Evolutionary conservation across 2,329 filamentous ascomycete genomes (phyloP).

Genomic region (Ascochyta clinopodiicola): DNA sequence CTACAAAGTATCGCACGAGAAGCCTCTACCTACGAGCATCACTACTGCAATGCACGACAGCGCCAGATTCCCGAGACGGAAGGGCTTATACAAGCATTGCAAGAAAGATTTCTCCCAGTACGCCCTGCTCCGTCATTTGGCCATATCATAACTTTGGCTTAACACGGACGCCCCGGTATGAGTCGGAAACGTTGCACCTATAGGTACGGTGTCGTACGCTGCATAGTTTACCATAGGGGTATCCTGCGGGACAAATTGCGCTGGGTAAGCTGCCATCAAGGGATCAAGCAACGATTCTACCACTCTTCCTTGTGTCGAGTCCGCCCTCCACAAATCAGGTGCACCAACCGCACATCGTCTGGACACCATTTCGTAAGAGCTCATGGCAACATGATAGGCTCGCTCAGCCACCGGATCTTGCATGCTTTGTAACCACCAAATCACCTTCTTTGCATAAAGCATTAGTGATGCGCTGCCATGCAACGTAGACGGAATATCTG

Average conservation of each 20-base stretch:
- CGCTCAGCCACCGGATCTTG: slow-evolving; percentile 36
- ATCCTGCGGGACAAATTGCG: neutral
- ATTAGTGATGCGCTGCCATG: slow-evolving; percentile 29
- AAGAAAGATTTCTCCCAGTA: neutral
- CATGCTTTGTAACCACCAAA: slow-evolving; percentile 46
- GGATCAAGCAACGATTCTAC: neutral
- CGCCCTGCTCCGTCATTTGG: neutral
- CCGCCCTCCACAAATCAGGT: slow-evolving; percentile 19
- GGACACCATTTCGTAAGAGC: slow-evolving; percentile 24
- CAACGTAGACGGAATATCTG: slow-evolving; percentile 31
- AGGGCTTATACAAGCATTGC: neutral
- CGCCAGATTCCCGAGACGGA: neutral
- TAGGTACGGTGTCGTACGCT: slow-evolving; percentile 5
- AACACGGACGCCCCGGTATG: slow-evolving; percentile 2
- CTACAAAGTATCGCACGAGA: neutral
- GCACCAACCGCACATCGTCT: slow-evolving; percentile 23
- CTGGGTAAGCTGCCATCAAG: neutral
- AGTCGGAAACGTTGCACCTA: neutral
- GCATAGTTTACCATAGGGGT: neutral
- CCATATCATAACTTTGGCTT: slow-evolving; percentile 8
- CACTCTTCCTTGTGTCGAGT: neutral
- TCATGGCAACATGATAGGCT: slow-evolving; percentile 30
- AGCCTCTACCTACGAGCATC: neutral
- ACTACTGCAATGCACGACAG: neutral
- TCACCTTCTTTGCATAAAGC: slow-evolving; percentile 36